Evolutionary conservation across 73 alveolate species (phyloP).

Genomic region (Paramecium primaurelia): DNA sequence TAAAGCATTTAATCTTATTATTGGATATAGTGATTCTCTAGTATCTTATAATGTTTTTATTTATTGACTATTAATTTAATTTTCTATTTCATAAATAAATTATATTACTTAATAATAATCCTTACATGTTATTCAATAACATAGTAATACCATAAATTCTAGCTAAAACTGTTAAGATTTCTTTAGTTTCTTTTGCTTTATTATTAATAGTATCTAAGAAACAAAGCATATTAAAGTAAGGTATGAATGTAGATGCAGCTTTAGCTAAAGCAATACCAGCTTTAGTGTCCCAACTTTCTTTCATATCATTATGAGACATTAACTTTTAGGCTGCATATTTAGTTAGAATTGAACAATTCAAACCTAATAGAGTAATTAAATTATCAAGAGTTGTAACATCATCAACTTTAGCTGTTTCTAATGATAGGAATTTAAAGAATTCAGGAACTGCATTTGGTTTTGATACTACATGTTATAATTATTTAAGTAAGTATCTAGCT

Average conservation of each 20-base stretch:
- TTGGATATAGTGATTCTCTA: neutral
- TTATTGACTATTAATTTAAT: neutral
- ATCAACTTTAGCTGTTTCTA: neutral
- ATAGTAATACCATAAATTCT: slow-evolving; percentile 42
- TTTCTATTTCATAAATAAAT: neutral
- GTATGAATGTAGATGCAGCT: slow-evolving; percentile 52
- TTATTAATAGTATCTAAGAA: slow-evolving; percentile 39
- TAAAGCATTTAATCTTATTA: neutral
- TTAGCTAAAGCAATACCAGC: slow-evolving; percentile 50
- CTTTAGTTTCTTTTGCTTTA: neutral
- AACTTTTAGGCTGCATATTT: slow-evolving; percentile 4
- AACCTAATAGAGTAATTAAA: neutral
- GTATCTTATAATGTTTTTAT: neutral
- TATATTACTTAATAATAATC: slow-evolving; percentile 10
- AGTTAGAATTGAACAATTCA: neutral
- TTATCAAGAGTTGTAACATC: neutral
- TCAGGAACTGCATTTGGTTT: slow-evolving; percentile 22
- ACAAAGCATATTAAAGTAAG: slow-evolving; percentile 26
- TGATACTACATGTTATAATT: neutral
- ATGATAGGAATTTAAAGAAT: neutral
- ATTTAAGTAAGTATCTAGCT: slow-evolving; percentile 58
- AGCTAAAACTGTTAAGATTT: slow-evolving; percentile 29
- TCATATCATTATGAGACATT: slow-evolving; percentile 36
- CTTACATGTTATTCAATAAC: neutral
- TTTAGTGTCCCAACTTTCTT: slow-evolving; percentile 54